phyloP scores from a whole-genome alignment of 23 red algal species.

The Gracilaria domingensis region DNA sequence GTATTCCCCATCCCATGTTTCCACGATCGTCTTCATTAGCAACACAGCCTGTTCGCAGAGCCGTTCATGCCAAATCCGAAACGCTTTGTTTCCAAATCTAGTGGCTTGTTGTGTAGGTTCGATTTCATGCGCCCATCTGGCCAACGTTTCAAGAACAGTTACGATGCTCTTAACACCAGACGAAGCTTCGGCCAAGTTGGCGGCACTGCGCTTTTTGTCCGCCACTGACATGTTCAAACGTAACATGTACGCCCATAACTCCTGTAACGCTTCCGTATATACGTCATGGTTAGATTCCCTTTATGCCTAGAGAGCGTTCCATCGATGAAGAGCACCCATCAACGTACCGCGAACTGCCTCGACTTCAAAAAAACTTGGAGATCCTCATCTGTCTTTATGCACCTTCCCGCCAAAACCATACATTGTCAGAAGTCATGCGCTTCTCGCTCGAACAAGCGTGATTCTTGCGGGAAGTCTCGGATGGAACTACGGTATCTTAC shows the following conservation, averaged over 20 bases:
- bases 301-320: background rate
- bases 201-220: conserved; percentile 57
- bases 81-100: conserved; percentile 93
- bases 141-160: conserved; percentile 38
- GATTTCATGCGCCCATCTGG: conserved; percentile 50
- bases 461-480: background rate
- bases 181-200: conserved; percentile 31
- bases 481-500: background rate
- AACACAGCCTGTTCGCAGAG: conserved; percentile 17
- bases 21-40: conserved; percentile 39
- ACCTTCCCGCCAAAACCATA: background rate
- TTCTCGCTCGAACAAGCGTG: background rate
- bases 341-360: conserved; percentile 65
- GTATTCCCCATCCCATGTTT: conserved; percentile 31
- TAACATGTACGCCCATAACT: conserved; percentile 88
- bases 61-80: conserved; percentile 79
- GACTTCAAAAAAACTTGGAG: conserved; percentile 51
- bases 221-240: conserved; percentile 69
- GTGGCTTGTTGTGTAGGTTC: conserved; percentile 36
- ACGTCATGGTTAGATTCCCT: background rate
- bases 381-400: conserved; percentile 63
- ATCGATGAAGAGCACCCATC: background rate
- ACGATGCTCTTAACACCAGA: conserved; percentile 42
- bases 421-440: background rate
- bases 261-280: conserved; percentile 49